phyloP scores from a whole-genome alignment of 768 basidiomycete genomes.

The Boletus sensibilis region DNA sequence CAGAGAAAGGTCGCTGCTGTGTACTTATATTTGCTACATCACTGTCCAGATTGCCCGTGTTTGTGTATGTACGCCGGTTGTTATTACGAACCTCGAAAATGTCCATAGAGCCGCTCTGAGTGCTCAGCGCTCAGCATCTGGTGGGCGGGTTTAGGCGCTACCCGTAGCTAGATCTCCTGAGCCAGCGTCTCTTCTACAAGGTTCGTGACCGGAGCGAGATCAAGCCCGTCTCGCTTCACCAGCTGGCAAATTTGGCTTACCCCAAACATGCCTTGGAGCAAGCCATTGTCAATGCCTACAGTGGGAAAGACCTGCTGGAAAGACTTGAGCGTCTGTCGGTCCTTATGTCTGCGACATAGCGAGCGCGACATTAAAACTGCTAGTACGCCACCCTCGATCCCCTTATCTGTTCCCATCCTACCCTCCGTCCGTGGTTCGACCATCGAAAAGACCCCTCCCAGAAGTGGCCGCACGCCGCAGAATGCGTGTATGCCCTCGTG shows the following conservation, averaged over 20 bases:
- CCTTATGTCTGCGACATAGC: conserved; percentile 21
- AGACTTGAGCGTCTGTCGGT: conserved; percentile 17
- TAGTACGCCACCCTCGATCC: background rate
- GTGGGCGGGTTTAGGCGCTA: conserved; percentile 18
- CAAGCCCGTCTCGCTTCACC: background rate
- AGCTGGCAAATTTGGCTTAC: conserved; percentile 20
- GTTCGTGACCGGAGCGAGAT: background rate
- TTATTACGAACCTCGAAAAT: too few species aligned
- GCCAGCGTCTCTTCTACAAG: conserved; percentile 7
- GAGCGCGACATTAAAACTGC: background rate
- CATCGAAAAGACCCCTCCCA: background rate
- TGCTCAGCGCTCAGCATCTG: too few species aligned
- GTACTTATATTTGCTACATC: background rate
- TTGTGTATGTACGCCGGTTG: too few species aligned
- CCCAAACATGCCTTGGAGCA: conserved; percentile 5
- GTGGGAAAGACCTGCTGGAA: conserved; percentile 19
- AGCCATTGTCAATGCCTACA: conserved; percentile 18
- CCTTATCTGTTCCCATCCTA: background rate
- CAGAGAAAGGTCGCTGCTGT: background rate
- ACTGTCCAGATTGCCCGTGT: too few species aligned
- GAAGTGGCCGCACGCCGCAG: conserved; percentile 10
- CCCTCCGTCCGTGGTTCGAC: too few species aligned
- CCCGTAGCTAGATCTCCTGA: conserved; percentile 17
- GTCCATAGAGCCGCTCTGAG: too few species aligned
- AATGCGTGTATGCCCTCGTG: conserved; percentile 23